Conservation (phyloP, 345 rosid genomes). For the Noccaea caerulescens region DNA sequence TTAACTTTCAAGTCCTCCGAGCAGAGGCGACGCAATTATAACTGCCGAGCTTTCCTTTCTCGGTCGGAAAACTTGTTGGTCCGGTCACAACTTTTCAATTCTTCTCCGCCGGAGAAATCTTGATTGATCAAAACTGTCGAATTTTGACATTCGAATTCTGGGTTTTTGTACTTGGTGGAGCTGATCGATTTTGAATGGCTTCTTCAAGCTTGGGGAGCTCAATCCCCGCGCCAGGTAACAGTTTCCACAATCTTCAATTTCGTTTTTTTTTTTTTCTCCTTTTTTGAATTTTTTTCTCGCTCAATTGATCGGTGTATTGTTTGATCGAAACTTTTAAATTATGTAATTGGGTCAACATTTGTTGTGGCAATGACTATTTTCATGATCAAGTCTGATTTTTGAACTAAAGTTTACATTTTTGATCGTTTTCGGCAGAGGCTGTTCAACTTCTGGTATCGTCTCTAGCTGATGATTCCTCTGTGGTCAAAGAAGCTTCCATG, state of each 20-base stretch:
- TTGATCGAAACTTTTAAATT: background rate
- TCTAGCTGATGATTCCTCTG: slow-evolving; percentile 78
- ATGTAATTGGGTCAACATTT: slow-evolving; percentile 36
- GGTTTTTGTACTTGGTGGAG: background rate
- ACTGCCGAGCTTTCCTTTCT: slow-evolving; percentile 20
- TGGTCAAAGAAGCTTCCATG: slow-evolving; percentile 81
- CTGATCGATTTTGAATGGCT: slow-evolving; percentile 60
- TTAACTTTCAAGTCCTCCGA: slow-evolving; percentile 41
- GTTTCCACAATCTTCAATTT: slow-evolving; percentile 24
- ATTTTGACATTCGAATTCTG: background rate
- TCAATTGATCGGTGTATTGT: slow-evolving; percentile 17
- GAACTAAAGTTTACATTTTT: slow-evolving; percentile 25
- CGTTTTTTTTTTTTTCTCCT: background rate
- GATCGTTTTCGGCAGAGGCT: slow-evolving; percentile 59
- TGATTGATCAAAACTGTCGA: slow-evolving; percentile 28
- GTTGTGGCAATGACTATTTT: slow-evolving; percentile 10
- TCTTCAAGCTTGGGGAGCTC: slow-evolving; percentile 75
- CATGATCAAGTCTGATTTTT: slow-evolving; percentile 24
- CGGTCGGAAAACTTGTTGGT: slow-evolving; percentile 4
- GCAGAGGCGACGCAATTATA: slow-evolving; percentile 33
- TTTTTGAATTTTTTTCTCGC: background rate
- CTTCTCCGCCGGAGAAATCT: slow-evolving; percentile 3
- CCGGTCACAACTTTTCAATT: slow-evolving; percentile 3
- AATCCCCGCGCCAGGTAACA: slow-evolving; percentile 71
- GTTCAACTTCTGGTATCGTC: slow-evolving; percentile 83